phyloP scores from a whole-genome alignment of 2,329 filamentous ascomycete species.

The Harringtonia aguacate region DNA sequence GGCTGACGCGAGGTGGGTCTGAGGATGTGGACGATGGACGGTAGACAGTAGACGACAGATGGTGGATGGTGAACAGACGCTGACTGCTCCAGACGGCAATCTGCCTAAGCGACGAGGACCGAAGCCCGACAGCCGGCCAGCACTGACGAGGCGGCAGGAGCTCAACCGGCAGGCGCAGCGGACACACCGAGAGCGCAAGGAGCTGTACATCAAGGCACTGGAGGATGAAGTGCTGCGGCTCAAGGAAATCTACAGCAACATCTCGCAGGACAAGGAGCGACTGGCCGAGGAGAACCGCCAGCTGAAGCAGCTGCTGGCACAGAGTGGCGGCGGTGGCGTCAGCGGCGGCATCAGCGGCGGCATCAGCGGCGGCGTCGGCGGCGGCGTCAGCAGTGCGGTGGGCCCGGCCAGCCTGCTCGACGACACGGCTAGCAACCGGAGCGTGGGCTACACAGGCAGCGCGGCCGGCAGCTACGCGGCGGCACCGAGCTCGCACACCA shows the following conservation, averaged over 20 bases:
- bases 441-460: conserved; percentile 42
- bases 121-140: conserved; percentile 93
- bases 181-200: conserved; percentile 93
- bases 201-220: conserved; percentile 87
- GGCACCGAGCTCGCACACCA: conserved; percentile 28
- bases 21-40: background rate
- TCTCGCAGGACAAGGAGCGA: conserved; percentile 64
- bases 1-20: conserved; percentile 57
- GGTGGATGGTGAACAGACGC: no score
- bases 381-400: background rate
- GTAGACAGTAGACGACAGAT: background rate
- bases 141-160: conserved; percentile 83
- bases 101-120: conserved; percentile 82
- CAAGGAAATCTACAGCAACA: conserved; percentile 71
- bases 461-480: conserved; percentile 51
- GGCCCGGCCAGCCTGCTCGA: conserved; percentile 20
- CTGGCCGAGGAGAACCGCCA: conserved; percentile 70
- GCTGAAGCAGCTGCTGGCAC: conserved; percentile 47
- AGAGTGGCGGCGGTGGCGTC: conserved; percentile 35
- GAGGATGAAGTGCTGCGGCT: conserved; percentile 85
- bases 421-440: conserved; percentile 34
- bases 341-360: conserved; percentile 7
- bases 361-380: conserved; percentile 10
- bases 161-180: conserved; percentile 88
- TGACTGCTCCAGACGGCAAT: conserved; percentile 55